Evolutionary conservation across 306 rosid species (phyloP).

Genomic region (Hippophae rhamnoides): DNA sequence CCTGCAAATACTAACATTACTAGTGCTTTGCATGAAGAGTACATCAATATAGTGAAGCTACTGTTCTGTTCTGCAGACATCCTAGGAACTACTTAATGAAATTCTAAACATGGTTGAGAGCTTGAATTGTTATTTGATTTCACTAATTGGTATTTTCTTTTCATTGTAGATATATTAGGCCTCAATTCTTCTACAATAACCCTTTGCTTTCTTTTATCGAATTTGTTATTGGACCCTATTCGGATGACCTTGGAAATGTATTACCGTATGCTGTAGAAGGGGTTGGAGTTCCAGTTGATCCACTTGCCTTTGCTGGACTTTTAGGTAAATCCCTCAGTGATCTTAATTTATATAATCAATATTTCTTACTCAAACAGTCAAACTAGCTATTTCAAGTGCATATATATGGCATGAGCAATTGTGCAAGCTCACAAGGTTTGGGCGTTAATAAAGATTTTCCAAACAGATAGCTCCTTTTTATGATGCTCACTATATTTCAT

Average conservation of each 20-base stretch:
- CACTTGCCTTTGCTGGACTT: constrained; percentile 94
- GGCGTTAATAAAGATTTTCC: too few species aligned
- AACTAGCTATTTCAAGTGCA: background rate
- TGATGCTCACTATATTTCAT: too few species aligned
- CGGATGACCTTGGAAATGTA: constrained; percentile 94
- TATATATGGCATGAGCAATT: too few species aligned
- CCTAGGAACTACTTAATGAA: background rate
- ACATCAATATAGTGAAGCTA: too few species aligned
- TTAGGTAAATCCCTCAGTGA: constrained; percentile 35
- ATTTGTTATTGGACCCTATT: constrained; percentile 75
- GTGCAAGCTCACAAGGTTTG: too few species aligned
- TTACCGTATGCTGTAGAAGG: constrained; percentile 93
- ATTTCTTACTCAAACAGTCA: background rate
- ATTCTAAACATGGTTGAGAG: background rate
- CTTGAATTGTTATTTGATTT: background rate
- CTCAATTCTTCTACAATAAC: constrained; percentile 82
- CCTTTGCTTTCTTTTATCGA: constrained; percentile 83
- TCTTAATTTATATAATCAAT: background rate
- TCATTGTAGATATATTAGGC: constrained; percentile 77
- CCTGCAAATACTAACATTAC: too few species aligned
- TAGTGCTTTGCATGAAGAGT: too few species aligned
- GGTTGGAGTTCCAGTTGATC: constrained; percentile 96
- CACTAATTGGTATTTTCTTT: background rate
- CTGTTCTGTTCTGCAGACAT: background rate
- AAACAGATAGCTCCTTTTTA: too few species aligned